phyloP scores from a whole-genome alignment of 2,329 filamentous ascomycete species.

The Penicillium sp. region DNA sequence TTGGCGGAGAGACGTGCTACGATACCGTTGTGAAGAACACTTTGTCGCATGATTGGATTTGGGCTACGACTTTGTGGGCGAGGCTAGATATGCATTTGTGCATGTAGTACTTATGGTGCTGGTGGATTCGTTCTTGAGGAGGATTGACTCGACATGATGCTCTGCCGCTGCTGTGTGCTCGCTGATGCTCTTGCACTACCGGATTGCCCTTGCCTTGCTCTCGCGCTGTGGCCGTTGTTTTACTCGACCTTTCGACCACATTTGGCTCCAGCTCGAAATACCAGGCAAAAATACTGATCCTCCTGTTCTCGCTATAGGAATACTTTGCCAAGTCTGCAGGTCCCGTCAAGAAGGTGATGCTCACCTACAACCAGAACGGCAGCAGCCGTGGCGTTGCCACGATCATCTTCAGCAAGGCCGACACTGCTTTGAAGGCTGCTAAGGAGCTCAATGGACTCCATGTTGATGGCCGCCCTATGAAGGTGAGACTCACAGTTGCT shows the following conservation, averaged over 20 bases:
- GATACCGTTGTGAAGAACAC: neutral
- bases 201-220: slow-evolving; percentile 29
- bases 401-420: slow-evolving; percentile 78
- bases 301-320: slow-evolving; percentile 70
- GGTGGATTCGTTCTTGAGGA: neutral
- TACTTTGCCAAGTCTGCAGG: slow-evolving; percentile 90
- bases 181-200: slow-evolving; percentile 53
- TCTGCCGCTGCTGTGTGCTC: slow-evolving; percentile 59
- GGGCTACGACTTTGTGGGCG: neutral
- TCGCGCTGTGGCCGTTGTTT: slow-evolving; percentile 30
- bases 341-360: slow-evolving; percentile 83
- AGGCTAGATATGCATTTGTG: neutral
- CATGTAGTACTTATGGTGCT: neutral
- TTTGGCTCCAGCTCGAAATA: slow-evolving; percentile 23
- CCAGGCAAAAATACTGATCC: slow-evolving; percentile 49
- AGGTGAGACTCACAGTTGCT: slow-evolving; percentile 57
- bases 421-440: slow-evolving; percentile 82
- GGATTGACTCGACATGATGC: slow-evolving; percentile 3
- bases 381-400: slow-evolving; percentile 90
- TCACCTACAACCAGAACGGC: slow-evolving; percentile 91
- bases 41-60: neutral
- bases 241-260: slow-evolving; percentile 27
- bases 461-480: slow-evolving; percentile 88
- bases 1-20: slow-evolving; percentile 6
- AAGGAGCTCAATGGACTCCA: slow-evolving; percentile 82